Percentiles rank a stretch among this genome's conserved stretches.
Conservation (phyloP, 331 rosid genomes). For the Acacia concinna region DNA sequence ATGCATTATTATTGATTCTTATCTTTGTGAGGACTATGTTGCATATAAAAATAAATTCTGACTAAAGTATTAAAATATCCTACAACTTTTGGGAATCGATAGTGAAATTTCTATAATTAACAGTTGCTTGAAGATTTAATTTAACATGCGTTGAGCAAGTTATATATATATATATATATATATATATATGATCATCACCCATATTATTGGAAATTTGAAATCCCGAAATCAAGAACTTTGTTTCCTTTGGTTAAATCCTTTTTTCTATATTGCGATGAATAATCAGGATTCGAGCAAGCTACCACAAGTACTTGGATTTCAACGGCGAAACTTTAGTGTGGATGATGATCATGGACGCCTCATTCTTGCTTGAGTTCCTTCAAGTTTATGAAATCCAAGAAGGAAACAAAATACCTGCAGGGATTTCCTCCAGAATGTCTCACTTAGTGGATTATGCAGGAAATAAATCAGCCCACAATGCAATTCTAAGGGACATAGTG, state of each 20-base stretch:
- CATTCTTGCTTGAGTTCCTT: constrained; percentile 1
- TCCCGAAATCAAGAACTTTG: not conserved
- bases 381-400: not conserved
- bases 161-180: no score
- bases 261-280: not conserved
- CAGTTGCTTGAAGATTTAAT: not conserved
- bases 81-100: not conserved
- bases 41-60: no score
- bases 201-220: not conserved
- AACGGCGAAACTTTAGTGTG: not conserved
- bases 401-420: not conserved
- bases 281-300: constrained; percentile 15
- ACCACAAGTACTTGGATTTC: constrained; percentile 16
- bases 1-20: not conserved
- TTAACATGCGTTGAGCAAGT: not conserved
- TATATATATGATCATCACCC: no score
- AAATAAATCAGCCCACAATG: not conserved
- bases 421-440: not conserved
- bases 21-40: not conserved
- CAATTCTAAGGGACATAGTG: not conserved
- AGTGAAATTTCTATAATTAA: no score
- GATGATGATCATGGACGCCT: constrained; percentile 11
- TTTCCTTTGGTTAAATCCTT: not conserved
- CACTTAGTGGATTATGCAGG: constrained; percentile 13
- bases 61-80: no score